These are phyloP conservation scores for Melaleuca quinquenervia DNA, from an alignment of 345 rosid genomes.

Conservation along the genomic window DNA sequence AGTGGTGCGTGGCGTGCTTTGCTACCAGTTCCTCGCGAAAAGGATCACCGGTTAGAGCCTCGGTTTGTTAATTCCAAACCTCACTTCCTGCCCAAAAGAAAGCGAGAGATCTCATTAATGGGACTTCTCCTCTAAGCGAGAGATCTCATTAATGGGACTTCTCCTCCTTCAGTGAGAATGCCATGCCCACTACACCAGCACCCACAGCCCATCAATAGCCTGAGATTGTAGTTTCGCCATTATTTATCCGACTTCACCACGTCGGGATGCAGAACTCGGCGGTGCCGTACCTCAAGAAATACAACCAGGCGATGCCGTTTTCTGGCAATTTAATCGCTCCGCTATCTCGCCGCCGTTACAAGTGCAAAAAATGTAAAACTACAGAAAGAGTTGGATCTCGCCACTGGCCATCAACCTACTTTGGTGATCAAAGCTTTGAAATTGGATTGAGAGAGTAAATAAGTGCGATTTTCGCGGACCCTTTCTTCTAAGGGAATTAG, in stretches of 20 bases:
- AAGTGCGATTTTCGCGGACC: background rate
- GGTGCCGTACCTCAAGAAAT: background rate
- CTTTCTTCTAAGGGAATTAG: background rate
- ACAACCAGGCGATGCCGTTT: background rate
- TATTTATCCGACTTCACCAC: background rate
- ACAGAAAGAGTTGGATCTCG: background rate
- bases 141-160: too few species aligned
- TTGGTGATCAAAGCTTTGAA: background rate
- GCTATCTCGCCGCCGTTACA: background rate
- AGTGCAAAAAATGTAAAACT: background rate
- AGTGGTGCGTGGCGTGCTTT: too few species aligned
- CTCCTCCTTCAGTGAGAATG: too few species aligned
- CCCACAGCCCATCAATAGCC: background rate
- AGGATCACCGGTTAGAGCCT: background rate
- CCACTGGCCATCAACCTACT: background rate
- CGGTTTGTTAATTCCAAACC: background rate
- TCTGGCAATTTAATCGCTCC: background rate
- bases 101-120: background rate
- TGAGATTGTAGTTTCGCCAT: background rate
- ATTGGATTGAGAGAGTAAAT: background rate
- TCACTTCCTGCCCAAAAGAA: background rate
- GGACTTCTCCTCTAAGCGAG: too few species aligned
- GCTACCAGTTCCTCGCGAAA: too few species aligned
- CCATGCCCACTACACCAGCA: background rate
- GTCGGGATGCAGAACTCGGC: background rate